Base-by-base conservation (phyloP, 164 flowering plant species). In the Sedum album region DNA sequence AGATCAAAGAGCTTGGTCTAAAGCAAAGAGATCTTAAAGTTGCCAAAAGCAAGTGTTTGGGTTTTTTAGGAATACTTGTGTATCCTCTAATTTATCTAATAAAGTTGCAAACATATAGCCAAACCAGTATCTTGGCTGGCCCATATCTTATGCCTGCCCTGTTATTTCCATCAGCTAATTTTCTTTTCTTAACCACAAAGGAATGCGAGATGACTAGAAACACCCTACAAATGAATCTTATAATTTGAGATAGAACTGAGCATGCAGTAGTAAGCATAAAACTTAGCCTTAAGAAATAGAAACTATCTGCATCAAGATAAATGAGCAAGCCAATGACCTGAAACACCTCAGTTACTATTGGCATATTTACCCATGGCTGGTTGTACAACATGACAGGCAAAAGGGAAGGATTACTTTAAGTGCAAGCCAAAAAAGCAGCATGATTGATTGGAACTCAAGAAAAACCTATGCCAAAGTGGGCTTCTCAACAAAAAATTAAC, bases 21-120 rank as follows among this genome's bases (percentile, higher is more conserved):
- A 84, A 83, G 46, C 44, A 64, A 70, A 72, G 73, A 76, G 82
- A 82, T 77, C 83, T 75, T 77, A 71, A 80, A 83, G 81, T 81
- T 82, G 85, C 80, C 80, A 79, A 86, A 86, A 86, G 87, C 83
- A 75, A 77, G 79, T 38, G 74, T 77, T 83, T 82, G 87, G 78
- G 75, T 78, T 75, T 76, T 78, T 73, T 72, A 72, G 75, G 70
- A 66, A 60, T 71, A 75, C 66, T 51, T 67, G 74, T 49, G 68
- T 73, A 69, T 46, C 67, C 73, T 42, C 69, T 35, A 49, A 48
- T 67, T 67, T 70, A 62, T 73, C 53, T 73, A 67, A 73, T 61
- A 70, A 51, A 48, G 71, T 77, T 73, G 72, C 70, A 68, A 71
- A 60, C 66, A 68, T 76, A 68, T 72, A 72, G 55, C 72, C 73